These are phyloP conservation scores for Cystobasidium pallidum DNA, from an alignment of 1,284 basidiomycete genomes.

Conservation along the genomic window DNA sequence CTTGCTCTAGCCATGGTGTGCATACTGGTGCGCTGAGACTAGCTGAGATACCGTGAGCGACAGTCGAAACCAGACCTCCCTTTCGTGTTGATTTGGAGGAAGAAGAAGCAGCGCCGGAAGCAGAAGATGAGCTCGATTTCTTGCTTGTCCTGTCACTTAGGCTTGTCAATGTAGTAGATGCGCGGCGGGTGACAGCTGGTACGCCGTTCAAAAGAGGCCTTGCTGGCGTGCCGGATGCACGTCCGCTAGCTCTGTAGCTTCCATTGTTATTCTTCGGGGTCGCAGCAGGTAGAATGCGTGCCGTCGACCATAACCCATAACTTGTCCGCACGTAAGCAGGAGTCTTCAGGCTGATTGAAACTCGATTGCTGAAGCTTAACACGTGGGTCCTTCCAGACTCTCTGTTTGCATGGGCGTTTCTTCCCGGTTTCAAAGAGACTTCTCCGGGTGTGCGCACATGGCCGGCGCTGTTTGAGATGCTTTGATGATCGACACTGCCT, in stretches of 20 bases:
- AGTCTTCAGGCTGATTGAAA: slow-evolving; percentile 86
- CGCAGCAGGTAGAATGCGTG: slow-evolving; percentile 60
- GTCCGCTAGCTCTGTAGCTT: background rate
- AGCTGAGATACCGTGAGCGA: slow-evolving; percentile 30
- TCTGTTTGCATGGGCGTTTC: slow-evolving; percentile 8
- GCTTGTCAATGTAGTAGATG: slow-evolving; percentile 23
- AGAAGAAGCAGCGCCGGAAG: slow-evolving; percentile 8
- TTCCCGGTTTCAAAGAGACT: background rate
- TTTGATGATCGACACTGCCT: background rate
- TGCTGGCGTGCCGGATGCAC: background rate
- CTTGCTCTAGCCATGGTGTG: slow-evolving; percentile 38
- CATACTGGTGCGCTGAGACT: slow-evolving; percentile 13
- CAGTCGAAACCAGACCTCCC: slow-evolving; percentile 19
- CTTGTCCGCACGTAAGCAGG: slow-evolving; percentile 86
- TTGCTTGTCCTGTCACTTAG: background rate
- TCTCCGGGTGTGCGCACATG: background rate
- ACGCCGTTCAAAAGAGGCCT: slow-evolving; percentile 21
- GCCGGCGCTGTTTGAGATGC: background rate
- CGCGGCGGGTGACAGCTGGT: slow-evolving; percentile 18
- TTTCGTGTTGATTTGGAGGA: slow-evolving; percentile 3
- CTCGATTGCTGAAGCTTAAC: slow-evolving; percentile 76
- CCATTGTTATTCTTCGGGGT: slow-evolving; percentile 4
- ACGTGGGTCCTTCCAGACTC: slow-evolving; percentile 33
- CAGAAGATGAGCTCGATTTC: slow-evolving; percentile 36
- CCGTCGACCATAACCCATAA: slow-evolving; percentile 82